phyloP scores from a whole-genome alignment of 2,329 filamentous ascomycete genomes.

The Fusarium pseudonygamai region DNA sequence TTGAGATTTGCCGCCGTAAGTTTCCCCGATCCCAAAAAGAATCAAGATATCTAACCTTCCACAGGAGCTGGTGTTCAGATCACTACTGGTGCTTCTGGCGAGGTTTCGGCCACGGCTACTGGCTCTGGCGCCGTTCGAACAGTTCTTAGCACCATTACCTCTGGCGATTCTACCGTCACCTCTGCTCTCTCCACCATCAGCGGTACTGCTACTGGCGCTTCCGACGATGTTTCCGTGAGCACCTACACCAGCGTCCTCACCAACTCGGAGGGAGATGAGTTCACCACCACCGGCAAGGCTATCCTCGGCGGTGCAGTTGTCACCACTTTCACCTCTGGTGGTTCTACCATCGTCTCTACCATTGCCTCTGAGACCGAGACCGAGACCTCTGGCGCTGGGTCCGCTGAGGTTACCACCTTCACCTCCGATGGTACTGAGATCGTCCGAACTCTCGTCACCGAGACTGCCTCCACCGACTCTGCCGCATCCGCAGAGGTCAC shows the following conservation, averaged over 20 bases:
- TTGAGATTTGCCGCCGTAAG: slow-evolving; percentile 52
- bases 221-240: slow-evolving; percentile 37
- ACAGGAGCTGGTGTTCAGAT: slow-evolving; percentile 49
- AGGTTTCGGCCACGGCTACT: slow-evolving; percentile 34
- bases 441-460: slow-evolving; percentile 31
- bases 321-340: slow-evolving; percentile 36
- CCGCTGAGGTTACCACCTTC: slow-evolving; percentile 31
- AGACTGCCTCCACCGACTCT: slow-evolving; percentile 25
- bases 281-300: slow-evolving; percentile 30
- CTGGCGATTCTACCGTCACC: slow-evolving; percentile 47
- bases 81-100: slow-evolving; percentile 43
- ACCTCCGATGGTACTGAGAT: slow-evolving; percentile 31
- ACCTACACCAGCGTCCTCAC: slow-evolving; percentile 44
- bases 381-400: slow-evolving; percentile 8
- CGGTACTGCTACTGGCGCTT: slow-evolving; percentile 15
- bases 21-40: not conserved
- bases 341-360: slow-evolving; percentile 33
- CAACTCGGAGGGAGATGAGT: slow-evolving; percentile 33
- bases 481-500: slow-evolving; percentile 25
- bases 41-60: slow-evolving; percentile 25
- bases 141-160: slow-evolving; percentile 50
- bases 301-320: slow-evolving; percentile 26
- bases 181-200: slow-evolving; percentile 51
- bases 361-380: slow-evolving; percentile 16
- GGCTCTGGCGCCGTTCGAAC: slow-evolving; percentile 46